Base-by-base conservation (phyloP, 2,329 filamentous ascomycete species). In the Fusarium praegraminearum region DNA sequence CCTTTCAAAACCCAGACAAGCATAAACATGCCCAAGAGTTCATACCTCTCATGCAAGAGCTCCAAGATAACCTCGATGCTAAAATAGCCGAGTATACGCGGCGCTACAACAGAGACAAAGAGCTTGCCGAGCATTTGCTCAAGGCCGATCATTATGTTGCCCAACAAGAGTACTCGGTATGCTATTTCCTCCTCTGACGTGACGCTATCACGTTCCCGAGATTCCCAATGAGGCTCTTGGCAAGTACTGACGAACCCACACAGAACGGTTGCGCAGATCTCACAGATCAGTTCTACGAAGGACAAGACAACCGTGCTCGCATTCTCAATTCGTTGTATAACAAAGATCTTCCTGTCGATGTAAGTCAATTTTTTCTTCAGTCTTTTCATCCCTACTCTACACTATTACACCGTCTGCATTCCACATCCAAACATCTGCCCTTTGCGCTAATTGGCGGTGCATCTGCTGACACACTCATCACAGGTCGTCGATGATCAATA, bases 11-110 rank as follows among this genome's bases (percentile, higher is more conserved):
- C 53, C 82, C 85, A 10, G 78, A 85, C 11, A 82, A 81, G 46
- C 83, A 89, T 78, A 83, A 86, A 74, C 77, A 85, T 67, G 83
- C 83, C 15, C 80, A 82, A 9, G 87, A 90, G 74, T 88, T 87
- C 76, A 70, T 80, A 12, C 77, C 80, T 20, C 79, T 91, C 57
- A 82, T 84, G 70, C 76, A 79, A 5, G 81, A 87, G 64, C 82
- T 93, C 15, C 69, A 78, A 47, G 54, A 64, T 36, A 78, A 73
- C 38, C 74, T 80, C 43, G 72, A 76, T 7, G 70, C 75, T 35
- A 78, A 77, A 56, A 62, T 79, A 12, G 71, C 69, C 18, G 73
- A 80, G 60, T 75, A 77, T 41, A 72, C 77, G 40, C 73, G 65
- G 32, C 77, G 78, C 24, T 76, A 77, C 28, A 72, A 82, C 6